phyloP scores from a whole-genome alignment of 1,284 basidiomycete genomes.

The Ganoderma resinaceum region DNA sequence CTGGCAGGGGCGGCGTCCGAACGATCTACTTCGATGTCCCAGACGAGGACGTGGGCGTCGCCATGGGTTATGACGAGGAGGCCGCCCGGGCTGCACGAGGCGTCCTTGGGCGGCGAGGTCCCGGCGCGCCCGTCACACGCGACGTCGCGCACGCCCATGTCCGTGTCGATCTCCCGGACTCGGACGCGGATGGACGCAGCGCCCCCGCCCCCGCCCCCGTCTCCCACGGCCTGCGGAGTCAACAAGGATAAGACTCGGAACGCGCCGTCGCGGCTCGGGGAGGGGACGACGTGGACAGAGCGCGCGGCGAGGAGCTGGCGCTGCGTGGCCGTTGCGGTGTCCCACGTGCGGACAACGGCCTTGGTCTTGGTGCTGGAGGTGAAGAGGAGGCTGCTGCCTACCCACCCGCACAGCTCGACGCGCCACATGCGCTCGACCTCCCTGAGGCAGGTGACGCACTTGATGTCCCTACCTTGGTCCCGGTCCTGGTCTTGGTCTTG shows the following conservation, averaged over 20 bases:
- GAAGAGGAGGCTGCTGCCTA: neutral
- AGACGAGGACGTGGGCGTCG: neutral
- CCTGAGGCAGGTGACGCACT: neutral
- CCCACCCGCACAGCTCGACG: neutral
- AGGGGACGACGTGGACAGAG: neutral
- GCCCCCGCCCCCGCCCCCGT: no score
- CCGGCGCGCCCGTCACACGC: neutral
- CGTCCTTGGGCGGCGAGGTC: neutral
- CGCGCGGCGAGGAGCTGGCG: neutral
- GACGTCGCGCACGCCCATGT: neutral
- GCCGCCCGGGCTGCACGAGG: neutral
- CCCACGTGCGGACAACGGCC: neutral
- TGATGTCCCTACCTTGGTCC: neutral
- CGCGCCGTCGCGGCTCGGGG: neutral
- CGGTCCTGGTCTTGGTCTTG: neutral
- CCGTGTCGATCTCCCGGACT: neutral
- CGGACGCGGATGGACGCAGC: neutral
- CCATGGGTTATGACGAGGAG: neutral
- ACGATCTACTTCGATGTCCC: neutral
- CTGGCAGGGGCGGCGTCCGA: neutral
- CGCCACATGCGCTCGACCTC: conserved; percentile 1
- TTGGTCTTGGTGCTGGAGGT: neutral
- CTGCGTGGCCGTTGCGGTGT: neutral
- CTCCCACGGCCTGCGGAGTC: no score
- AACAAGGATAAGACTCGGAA: neutral